phyloP scores from a whole-genome alignment of 2,329 filamentous ascomycete species.

The Colletotrichum costaricense region DNA sequence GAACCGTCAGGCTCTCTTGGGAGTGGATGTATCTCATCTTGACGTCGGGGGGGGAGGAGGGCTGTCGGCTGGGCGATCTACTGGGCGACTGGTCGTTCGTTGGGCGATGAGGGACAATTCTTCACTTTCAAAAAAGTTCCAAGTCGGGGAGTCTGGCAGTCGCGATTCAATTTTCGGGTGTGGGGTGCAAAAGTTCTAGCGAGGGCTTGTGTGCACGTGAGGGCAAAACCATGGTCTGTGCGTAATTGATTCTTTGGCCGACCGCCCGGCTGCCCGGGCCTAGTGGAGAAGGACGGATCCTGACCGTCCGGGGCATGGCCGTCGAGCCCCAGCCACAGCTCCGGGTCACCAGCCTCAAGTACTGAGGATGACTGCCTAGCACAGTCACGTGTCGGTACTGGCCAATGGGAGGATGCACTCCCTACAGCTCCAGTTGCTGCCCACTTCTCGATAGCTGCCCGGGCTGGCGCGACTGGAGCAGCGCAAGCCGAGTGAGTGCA shows the following conservation, averaged over 20 bases:
- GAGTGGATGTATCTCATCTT: slow-evolving; percentile 99
- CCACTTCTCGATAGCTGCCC: slow-evolving; percentile 21
- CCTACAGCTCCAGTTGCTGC: slow-evolving; percentile 20
- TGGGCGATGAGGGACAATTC: slow-evolving; percentile 43
- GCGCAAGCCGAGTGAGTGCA: slow-evolving; percentile 7
- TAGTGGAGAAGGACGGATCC: neutral
- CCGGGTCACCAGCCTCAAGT: neutral
- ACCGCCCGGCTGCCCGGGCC: neutral
- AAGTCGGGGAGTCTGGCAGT: slow-evolving; percentile 33
- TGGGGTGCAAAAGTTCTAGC: slow-evolving; percentile 56
- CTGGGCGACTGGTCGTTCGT: slow-evolving; percentile 33
- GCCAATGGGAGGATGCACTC: slow-evolving; percentile 3
- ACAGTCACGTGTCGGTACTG: slow-evolving; percentile 8
- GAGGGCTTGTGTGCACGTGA: slow-evolving; percentile 55
- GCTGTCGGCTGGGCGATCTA: slow-evolving; percentile 36
- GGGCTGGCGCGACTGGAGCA: slow-evolving; percentile 10
- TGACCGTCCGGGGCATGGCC: no score
- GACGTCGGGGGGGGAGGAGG: slow-evolving; percentile 64
- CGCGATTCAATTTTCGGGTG: slow-evolving; percentile 42
- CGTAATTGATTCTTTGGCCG: neutral
- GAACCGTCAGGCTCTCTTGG: slow-evolving; percentile 93
- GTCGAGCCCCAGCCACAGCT: slow-evolving; percentile 1
- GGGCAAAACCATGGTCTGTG: slow-evolving; percentile 19
- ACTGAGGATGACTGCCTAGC: neutral
- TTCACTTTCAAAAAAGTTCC: slow-evolving; percentile 21